Evolutionary conservation across 345 rosid species (phyloP), one percentile per base, ranked within the genome.

Genomic region (Aethionema arabicum): DNA sequence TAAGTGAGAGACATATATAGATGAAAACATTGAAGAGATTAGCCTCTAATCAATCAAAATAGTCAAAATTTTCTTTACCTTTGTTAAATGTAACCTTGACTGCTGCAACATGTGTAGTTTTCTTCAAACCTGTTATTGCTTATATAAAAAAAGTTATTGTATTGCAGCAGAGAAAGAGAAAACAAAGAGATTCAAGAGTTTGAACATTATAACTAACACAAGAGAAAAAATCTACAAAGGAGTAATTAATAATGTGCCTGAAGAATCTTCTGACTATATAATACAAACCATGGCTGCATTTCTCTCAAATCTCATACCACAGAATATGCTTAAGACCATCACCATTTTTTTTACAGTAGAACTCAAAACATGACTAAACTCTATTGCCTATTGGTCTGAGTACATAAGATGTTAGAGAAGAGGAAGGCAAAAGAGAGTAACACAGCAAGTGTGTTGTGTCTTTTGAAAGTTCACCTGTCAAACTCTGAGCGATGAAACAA

Each of bases 401-500:
- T 49, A 58, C 65, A 57, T 32, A 57, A 37, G 58, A 39, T 66
- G 64, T 58, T 56, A 57, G 65, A 59, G 46, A 39, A 57, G 56
- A 37, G 46, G 11, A 33, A 45, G 54, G 32, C 47, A 47, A 57
- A 57, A 50, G 65, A 33, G n/a, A 21, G 52, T 21, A 54, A 48
- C 58, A 49, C 57, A 50, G 40, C 36, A 21, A 49, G 53, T 59
- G 61, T 35, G 65, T 51, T 41, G 65, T 42, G 27, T 51, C 56
- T 53, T 30, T 33, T 12, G 10, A 66, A 58, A 40, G 65, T 50
- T 67, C 72, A 67, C 72, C 59, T 42, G 52, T 27, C 59, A 67
- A 32, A 59, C 72, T 67, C 59, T 37, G 72, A 59, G 59, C 72
- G 58, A 67, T 59, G 59, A 67, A 67, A 67, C 65, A 41, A 59